Evolutionary conservation across 192 early-diverging fungal species (phyloP).

Genomic region (Linnemannia exigua): DNA sequence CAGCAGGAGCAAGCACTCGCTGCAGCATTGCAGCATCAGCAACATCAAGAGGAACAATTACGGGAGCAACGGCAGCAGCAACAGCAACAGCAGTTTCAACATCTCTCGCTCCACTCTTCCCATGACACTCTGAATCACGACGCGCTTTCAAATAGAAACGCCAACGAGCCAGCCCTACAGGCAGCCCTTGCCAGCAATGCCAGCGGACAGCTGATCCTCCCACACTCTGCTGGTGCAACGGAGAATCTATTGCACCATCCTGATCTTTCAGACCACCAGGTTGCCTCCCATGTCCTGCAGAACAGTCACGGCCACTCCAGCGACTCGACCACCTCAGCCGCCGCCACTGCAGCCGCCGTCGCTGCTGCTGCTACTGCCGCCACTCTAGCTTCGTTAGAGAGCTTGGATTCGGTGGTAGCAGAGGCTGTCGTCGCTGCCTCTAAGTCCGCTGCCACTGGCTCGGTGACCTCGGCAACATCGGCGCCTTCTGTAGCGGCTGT

Average conservation of each 20-base stretch:
- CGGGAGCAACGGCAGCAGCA: neutral
- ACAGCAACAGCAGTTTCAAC: neutral
- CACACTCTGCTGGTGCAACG: neutral
- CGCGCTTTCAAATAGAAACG: neutral
- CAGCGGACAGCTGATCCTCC: constrained; percentile 5
- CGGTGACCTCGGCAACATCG: neutral
- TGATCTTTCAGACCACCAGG: neutral
- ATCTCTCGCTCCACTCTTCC: neutral
- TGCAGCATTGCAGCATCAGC: constrained; percentile 13
- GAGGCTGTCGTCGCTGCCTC: constrained; percentile 24
- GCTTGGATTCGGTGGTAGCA: constrained; percentile 23
- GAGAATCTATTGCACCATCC: neutral
- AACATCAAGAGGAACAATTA: constrained; percentile 4
- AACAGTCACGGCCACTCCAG: neutral
- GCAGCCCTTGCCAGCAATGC: neutral
- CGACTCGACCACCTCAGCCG: neutral
- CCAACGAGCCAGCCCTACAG: neutral
- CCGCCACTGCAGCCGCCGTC: neutral
- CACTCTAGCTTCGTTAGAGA: constrained; percentile 9
- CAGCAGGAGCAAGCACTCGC: constrained; percentile 12
- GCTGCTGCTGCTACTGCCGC: neutral
- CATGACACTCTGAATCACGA: constrained; percentile 8
- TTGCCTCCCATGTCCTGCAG: neutral
- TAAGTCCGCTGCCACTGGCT: neutral
- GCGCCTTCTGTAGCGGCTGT: constrained; percentile 1